Base-by-base conservation (phyloP, 805 yeast genomes). In the Yarrowia divulgata region DNA sequence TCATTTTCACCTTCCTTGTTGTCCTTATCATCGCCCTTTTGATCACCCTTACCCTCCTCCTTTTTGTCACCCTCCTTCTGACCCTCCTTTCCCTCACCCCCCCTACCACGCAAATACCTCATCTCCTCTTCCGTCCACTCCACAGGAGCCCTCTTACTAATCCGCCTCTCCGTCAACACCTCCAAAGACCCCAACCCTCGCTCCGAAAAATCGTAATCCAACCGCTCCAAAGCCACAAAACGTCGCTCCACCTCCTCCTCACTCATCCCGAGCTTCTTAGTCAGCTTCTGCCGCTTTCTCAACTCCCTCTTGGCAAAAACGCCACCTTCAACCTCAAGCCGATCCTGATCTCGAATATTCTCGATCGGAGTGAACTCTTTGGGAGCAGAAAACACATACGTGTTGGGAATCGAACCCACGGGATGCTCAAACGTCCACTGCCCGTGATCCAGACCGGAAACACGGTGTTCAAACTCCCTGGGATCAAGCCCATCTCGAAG, bases 361-460 rank as follows among this genome's bases (percentile, higher is more conserved):
- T 48, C 57, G 13, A 63, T 48, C 5, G 68, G 68, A 2, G 57
- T n/a, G 14, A 29, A 40, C n/a, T 58, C 69, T 84, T 40, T 77
- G 72, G 35, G 69, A 3, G 85, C 76, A 9, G 94, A 89, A 73
- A 91, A 89, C 14, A 91, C 89, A 75, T 84, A 87, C 75, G 88
- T 88, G 71, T 87, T 81, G 29, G 85, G 87, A 29, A 87, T 75
- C 0, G 89, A 90, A 45, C 88, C 82, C 2, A 87, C 85, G 32
- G 81, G 84, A 75, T 90, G 91, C 76, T 91, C 96, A 74, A 80
- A 90, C 8, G 73, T 73, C 84, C 89, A 84, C 5, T 49, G 48
- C 3, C 84, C 82, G 14, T 73, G 57, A 13, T 63, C 57, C 29
- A 39, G 19, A 1, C 48, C 57, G 1, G 4, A 3, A 3, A 63